phyloP scores from a whole-genome alignment of 1,139 yeast genomes.

The Protomyces pachydermus region DNA sequence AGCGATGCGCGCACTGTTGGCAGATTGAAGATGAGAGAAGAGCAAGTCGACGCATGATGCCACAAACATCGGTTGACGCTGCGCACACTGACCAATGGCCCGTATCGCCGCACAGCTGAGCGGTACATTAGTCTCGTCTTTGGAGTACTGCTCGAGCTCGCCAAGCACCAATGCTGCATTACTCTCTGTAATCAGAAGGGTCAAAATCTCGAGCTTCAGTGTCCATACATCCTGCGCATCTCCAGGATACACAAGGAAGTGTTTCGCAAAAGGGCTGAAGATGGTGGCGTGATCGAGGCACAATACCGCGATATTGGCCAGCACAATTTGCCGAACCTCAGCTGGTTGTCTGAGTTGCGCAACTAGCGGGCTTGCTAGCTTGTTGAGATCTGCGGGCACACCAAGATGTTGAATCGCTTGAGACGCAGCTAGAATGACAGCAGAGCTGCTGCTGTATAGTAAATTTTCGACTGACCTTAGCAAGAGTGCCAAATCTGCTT shows the following conservation, averaged over 20 bases:
- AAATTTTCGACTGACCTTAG: neutral
- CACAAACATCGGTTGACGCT: constrained; percentile 37
- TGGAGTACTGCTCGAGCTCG: constrained; percentile 62
- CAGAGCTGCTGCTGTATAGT: constrained; percentile 2
- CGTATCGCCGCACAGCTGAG: constrained; percentile 55
- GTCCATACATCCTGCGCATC: constrained; percentile 50
- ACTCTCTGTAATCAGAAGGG: constrained; percentile 51
- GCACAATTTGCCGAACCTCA: constrained; percentile 39
- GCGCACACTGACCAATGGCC: constrained; percentile 54
- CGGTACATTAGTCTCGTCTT: constrained; percentile 42
- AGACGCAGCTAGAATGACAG: constrained; percentile 57
- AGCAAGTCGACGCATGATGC: constrained; percentile 26
- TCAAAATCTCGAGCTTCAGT: constrained; percentile 60
- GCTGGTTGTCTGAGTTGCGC: constrained; percentile 43
- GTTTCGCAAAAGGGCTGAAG: constrained; percentile 48
- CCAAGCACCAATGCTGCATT: constrained; percentile 54
- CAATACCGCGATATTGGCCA: constrained; percentile 38
- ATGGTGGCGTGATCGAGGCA: constrained; percentile 43
- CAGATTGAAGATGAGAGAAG: constrained; percentile 13
- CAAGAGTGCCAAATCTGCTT: constrained; percentile 42
- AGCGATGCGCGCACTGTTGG: constrained; percentile 31
- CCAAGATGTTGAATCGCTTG: constrained; percentile 54
- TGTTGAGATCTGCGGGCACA: constrained; percentile 45
- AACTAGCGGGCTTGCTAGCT: constrained; percentile 50
- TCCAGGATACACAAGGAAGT: constrained; percentile 57